Evolutionary conservation across 306 rosid species (phyloP), one percentile per base, ranked within the genome.

Genomic region (Chamaecrista fasciculata): DNA sequence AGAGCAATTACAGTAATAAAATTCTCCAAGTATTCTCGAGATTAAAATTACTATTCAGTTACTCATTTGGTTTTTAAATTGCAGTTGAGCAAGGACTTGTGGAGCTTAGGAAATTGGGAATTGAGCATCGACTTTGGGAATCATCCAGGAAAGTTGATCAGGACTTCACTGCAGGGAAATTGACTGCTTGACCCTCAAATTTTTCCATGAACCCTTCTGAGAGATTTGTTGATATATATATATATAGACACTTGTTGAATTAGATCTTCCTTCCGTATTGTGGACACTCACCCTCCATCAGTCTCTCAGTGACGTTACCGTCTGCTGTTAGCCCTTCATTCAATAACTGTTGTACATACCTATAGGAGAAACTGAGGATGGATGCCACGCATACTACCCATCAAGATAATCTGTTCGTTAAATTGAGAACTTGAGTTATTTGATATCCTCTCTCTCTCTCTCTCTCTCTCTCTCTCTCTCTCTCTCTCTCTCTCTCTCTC

Each of bases 111-210:
- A 94, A 94, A 61, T 58, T 88, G 80, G 98, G 97, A 60, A 81
- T 94, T 62, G 97, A 90, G 85, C 89, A 79, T 62, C 82, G 92
- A 70, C 96, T 94, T 59, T 94, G 98, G 98, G 97, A 90, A 78
- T 91, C 86, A 74, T 94, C 95, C 34, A 86, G 97, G 70, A 94
- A 84, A 79, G 82, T 80, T 20, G 90, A 86, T 47, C 86, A 75
- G 42, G 93, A 89, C 50, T n/a, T 61, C 44, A 68, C 74, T 44
- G 52, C 81, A 53, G 26, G 37, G 33, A 74, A 71, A 63, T 59
- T 53, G 24, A 59, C 71, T 62, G 67, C 21, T 62, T 40, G 1
- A 43, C 50, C 48, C 18, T 11, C n/a, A 42, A 36, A 36, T 36
- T 60, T 60, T 18, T 36, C 48, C 31, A 11, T 2, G 37, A 20